These are phyloP conservation scores for Parsonsia alboflavescens DNA, from an alignment of 257 asterid genomes.

Conservation along the genomic window DNA sequence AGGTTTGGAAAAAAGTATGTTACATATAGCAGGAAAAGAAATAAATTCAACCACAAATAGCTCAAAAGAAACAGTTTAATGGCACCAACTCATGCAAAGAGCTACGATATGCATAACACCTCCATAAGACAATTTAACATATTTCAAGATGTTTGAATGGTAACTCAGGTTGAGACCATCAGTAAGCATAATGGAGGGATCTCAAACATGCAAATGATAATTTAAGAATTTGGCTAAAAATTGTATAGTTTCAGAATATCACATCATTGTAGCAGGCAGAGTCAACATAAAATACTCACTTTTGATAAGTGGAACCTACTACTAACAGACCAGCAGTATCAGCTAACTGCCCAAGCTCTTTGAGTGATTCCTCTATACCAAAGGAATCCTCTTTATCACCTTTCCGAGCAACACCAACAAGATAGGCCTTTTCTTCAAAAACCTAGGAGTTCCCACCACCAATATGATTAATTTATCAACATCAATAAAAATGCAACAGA, in stretches of 20 bases:
- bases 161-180: background rate
- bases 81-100: background rate
- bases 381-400: constrained; percentile 54
- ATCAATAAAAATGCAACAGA: background rate
- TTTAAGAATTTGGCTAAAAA: background rate
- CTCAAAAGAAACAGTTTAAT: background rate
- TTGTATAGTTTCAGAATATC: constrained; percentile 6
- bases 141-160: background rate
- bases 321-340: constrained; percentile 91
- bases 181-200: background rate
- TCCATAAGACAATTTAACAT: background rate
- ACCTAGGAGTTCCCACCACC: constrained; percentile 42
- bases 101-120: background rate
- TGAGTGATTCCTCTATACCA: constrained; percentile 78
- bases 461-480: constrained; percentile 8
- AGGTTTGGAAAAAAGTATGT: background rate
- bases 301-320: constrained; percentile 89
- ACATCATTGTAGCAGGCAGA: background rate
- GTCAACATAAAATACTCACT: constrained; percentile 34
- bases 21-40: background rate
- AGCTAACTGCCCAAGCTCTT: constrained; percentile 87
- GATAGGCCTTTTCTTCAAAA: constrained; percentile 85
- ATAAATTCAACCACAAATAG: background rate
- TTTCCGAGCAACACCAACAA: constrained; percentile 79
- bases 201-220: background rate